phyloP scores from a whole-genome alignment of 768 basidiomycete genomes.

The Amanita rimosa region DNA sequence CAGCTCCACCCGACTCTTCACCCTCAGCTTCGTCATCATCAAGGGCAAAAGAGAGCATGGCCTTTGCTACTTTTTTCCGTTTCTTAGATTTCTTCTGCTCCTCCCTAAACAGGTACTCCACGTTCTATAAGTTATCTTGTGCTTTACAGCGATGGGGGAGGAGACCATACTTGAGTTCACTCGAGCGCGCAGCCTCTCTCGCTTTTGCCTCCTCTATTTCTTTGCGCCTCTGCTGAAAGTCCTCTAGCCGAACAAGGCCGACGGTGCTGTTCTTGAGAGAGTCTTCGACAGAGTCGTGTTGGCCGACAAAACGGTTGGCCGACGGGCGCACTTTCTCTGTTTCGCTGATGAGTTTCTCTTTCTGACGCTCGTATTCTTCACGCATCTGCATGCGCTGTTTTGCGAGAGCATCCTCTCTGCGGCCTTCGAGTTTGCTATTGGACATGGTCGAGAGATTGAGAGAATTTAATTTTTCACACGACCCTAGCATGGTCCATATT shows the following conservation, averaged over 20 bases:
- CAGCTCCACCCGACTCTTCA: constrained; percentile 22
- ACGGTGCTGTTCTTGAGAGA: constrained; percentile 84
- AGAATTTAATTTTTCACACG: constrained; percentile 3
- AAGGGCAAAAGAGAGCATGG: constrained; percentile 83
- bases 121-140: constrained; percentile 54
- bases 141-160: constrained; percentile 12
- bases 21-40: constrained; percentile 61
- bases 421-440: constrained; percentile 68
- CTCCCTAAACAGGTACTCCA: constrained; percentile 84
- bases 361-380: constrained; percentile 76
- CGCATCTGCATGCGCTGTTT: constrained; percentile 75
- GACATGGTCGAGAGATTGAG: constrained; percentile 45
- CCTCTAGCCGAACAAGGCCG: constrained; percentile 84
- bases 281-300: constrained; percentile 93
- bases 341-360: constrained; percentile 72
- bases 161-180: constrained; percentile 73
- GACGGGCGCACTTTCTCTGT: constrained; percentile 90
- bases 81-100: constrained; percentile 84
- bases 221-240: constrained; percentile 82
- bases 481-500: constrained; percentile 64
- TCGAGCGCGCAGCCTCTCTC: constrained; percentile 76
- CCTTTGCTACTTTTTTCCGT: constrained; percentile 81
- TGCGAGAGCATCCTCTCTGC: constrained; percentile 73
- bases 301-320: constrained; percentile 81
- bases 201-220: constrained; percentile 89